A percentile compares a stretch with the other conserved stretches of the same genome.
These are phyloP conservation scores for Malassezia furfur DNA, from an alignment of 1,284 basidiomycete genomes.

Conservation along the genomic window DNA sequence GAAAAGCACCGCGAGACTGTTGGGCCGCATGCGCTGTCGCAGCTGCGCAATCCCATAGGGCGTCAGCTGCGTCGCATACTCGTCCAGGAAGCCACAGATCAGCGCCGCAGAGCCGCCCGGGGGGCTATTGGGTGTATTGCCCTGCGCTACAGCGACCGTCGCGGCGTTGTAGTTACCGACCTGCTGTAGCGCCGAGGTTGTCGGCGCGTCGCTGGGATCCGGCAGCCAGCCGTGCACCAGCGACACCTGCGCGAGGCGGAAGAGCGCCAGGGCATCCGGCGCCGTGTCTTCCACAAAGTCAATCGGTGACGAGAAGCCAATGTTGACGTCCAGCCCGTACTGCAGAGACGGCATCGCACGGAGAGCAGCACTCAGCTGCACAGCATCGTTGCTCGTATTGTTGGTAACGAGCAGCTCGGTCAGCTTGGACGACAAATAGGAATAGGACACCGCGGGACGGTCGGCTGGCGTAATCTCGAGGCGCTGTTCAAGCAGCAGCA, in stretches of 20 bases:
- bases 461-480: constrained; percentile 52
- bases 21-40: constrained; percentile 48
- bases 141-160: constrained; percentile 64
- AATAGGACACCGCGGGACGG: constrained; percentile 65
- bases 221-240: constrained; percentile 88
- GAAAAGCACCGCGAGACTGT: constrained; percentile 67
- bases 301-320: constrained; percentile 26
- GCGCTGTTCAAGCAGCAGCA: constrained; percentile 30
- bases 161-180: constrained; percentile 53
- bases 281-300: constrained; percentile 49
- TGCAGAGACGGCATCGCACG: constrained; percentile 68
- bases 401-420: constrained; percentile 64
- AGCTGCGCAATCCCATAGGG: constrained; percentile 61
- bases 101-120: background rate
- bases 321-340: constrained; percentile 54
- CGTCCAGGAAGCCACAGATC: constrained; percentile 55
- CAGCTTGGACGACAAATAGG: constrained; percentile 68
- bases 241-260: constrained; percentile 67
- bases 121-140: constrained; percentile 51
- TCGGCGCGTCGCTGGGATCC: constrained; percentile 61
- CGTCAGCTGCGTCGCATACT: constrained; percentile 69
- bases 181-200: constrained; percentile 54
- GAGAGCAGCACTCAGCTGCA: constrained; percentile 61
- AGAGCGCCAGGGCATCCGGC: constrained; percentile 58
- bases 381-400: constrained; percentile 48